Base-by-base conservation (phyloP, 2,329 filamentous ascomycete species). In the Exophiala aquamarina region DNA sequence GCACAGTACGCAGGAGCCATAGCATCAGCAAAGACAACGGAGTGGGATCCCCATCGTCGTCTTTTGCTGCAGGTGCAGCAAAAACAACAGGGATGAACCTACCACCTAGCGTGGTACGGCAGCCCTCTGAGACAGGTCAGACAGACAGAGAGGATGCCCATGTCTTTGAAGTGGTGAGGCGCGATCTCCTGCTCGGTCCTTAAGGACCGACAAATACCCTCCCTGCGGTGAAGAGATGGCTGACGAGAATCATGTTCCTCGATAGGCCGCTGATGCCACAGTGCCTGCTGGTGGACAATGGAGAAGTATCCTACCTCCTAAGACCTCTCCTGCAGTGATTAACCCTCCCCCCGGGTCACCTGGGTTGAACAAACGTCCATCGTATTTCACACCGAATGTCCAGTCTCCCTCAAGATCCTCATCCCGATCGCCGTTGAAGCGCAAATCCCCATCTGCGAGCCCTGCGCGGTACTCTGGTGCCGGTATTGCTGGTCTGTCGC, bases 161-260 rank as follows among this genome's bases (percentile, higher is more conserved):
- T 42, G 64, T 69, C 34, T 70, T 69, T 60, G 70, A 73, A 56
- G 69, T 73, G 70, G 71, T 73, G 70, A 70, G 71, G 66, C 69
- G 67, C 62, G 69, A 72, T 63, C 64, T 70, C 47, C 65, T 69
- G 60, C 64, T 65, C 52, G 69, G 69, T 59, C 66, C 70, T 53
- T 72, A 64, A 70, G 39, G 19, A 26, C 6, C 6, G 23, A 26
- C 23, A 26, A 26, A 26, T 26, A 26, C 11, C 23, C 23, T 26
- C 23, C 23, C 23, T 26, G 23, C 11, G 23, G 23, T 26, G 23
- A 26, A 26, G 23, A 26, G 23, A 26, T 26, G 23, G 23, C 23
- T 26, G 23, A 26, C 23, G 23, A 6, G 23, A 26, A 26, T 11
- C 23, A 26, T 26, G 11, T 26, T 26, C 11, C 6, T 26, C 23